Base-by-base conservation (phyloP, 371 early-diverging fungal genomes). In the Lichtheimia corymbifera region DNA sequence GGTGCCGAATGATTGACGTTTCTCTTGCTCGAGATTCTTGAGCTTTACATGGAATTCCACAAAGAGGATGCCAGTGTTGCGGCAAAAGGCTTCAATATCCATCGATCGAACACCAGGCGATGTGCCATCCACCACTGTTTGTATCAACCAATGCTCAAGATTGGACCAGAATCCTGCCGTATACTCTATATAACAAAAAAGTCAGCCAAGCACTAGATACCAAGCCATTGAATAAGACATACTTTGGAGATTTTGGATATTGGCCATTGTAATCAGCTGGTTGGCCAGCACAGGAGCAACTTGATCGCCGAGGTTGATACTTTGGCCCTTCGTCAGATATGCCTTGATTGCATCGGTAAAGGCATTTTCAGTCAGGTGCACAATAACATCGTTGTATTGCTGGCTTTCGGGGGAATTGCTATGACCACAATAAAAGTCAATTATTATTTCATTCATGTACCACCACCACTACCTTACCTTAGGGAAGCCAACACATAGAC, bases 401-500 rank as follows among this genome's bases (percentile, higher is more conserved):
- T 35, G 35, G 35, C 35, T 35, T 9, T 35, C 35, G 11, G 6
- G 2, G 11, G 35, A 2, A 35, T 35, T 35, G 35, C 35, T 35
- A 9, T 35, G 35, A 28, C 5, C 28, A 4, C 4, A 28, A n/a
- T n/a, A 35, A 9, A 35, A 35, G 35, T 35, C 35, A 35, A 11
- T 2, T 11, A 11, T 35, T 2, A 35, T 35, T 35, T 7, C 35
- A 35, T 11, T 35, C 35, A 35, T 11, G 35, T 1, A 35, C 2
- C 35, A 9, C 2, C 9, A 35, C 5, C 47, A 6, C 44, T 14
- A 43, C 1, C 68, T 54, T 68, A 83, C 84, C 81, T 79, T 50
- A 77, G 61, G 13, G 74, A 73, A 6, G 78, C 71, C 18, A 74
- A 71, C 65, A 80, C 83, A 51, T 83, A 87, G 5, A 84, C 71